Evolutionary conservation across 1,284 basidiomycete species (phyloP).

Genomic region (Cutaneotrichosporon mucoides): DNA sequence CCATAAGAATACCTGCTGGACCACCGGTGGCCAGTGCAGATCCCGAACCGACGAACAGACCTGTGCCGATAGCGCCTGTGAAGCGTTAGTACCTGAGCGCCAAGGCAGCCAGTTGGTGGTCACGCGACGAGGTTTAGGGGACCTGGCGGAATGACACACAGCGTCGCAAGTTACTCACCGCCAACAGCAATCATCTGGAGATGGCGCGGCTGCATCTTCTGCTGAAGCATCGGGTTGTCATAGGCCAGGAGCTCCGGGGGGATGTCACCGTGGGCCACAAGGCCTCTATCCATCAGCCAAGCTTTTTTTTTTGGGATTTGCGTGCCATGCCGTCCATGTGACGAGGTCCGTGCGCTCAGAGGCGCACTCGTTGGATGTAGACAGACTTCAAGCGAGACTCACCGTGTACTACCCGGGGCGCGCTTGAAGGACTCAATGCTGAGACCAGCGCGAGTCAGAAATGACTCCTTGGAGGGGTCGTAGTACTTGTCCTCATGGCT

Average conservation of each 20-base stretch:
- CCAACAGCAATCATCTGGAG: constrained; percentile 51
- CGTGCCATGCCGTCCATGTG: neutral
- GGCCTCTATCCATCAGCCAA: constrained; percentile 22
- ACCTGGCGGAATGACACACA: too few relatives aligned
- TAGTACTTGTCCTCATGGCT: constrained; percentile 24
- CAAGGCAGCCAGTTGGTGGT: too few relatives aligned
- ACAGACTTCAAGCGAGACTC: too few relatives aligned
- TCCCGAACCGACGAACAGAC: constrained; percentile 50
- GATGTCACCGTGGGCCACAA: constrained; percentile 34
- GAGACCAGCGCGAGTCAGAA: constrained; percentile 47
- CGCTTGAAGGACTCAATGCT: constrained; percentile 49
- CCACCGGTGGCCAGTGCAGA: constrained; percentile 51
- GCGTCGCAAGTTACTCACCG: constrained; percentile 38
- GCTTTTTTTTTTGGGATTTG: neutral
- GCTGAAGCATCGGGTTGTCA: constrained; percentile 47
- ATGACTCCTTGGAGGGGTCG: constrained; percentile 47
- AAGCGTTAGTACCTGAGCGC: too few relatives aligned
- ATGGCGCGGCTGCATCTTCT: constrained; percentile 48
- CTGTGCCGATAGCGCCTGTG: constrained; percentile 52
- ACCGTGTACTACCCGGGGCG: constrained; percentile 47
- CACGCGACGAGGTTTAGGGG: too few relatives aligned
- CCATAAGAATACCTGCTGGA: constrained; percentile 50
- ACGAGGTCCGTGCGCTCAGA: too few relatives aligned
- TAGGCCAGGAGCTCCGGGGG: constrained; percentile 28
- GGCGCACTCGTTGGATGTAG: too few relatives aligned